Percentiles rank a stretch among this genome's conserved stretches.
These are phyloP conservation scores for Paspalum notatum DNA, from an alignment of 176 grass and related monocot species.

Conservation along the genomic window DNA sequence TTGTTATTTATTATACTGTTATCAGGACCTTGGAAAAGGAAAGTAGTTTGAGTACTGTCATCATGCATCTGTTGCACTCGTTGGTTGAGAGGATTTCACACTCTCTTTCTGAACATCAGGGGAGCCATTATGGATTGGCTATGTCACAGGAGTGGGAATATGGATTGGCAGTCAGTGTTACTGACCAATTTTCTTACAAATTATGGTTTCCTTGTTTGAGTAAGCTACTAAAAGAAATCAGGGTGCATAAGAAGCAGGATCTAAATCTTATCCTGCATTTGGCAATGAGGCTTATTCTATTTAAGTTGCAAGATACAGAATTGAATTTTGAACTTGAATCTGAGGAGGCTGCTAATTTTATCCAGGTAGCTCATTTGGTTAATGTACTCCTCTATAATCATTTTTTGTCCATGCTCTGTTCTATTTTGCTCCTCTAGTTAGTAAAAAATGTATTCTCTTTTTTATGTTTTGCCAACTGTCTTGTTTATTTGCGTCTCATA, in stretches of 20 bases:
- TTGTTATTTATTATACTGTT: constrained; percentile 21
- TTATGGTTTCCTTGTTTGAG: constrained; percentile 92
- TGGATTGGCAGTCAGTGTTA: constrained; percentile 63
- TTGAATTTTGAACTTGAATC: constrained; percentile 79
- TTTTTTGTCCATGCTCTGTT: constrained; percentile 26
- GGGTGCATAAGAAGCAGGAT: constrained; percentile 49
- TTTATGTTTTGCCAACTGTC: neutral
- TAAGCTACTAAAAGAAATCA: constrained; percentile 71
- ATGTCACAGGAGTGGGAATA: constrained; percentile 78
- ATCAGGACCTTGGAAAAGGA: constrained; percentile 76
- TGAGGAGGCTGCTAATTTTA: constrained; percentile 53
- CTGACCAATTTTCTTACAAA: constrained; percentile 72
- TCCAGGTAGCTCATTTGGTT: constrained; percentile 63
- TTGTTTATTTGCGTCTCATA: constrained; percentile 45
- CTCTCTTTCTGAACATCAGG: constrained; percentile 28
- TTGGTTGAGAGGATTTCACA: constrained; percentile 48
- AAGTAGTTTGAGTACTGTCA: constrained; percentile 59
- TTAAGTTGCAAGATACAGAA: constrained; percentile 83
- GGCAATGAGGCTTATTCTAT: constrained; percentile 60
- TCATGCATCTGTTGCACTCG: constrained; percentile 64
- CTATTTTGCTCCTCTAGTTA: constrained; percentile 18
- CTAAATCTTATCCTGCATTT: constrained; percentile 58
- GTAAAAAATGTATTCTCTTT: neutral
- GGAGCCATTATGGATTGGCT: constrained; percentile 22
- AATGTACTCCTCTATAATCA: neutral